phyloP scores from a whole-genome alignment of 2,329 filamentous ascomycete genomes.

The Verticillium nubilum region DNA sequence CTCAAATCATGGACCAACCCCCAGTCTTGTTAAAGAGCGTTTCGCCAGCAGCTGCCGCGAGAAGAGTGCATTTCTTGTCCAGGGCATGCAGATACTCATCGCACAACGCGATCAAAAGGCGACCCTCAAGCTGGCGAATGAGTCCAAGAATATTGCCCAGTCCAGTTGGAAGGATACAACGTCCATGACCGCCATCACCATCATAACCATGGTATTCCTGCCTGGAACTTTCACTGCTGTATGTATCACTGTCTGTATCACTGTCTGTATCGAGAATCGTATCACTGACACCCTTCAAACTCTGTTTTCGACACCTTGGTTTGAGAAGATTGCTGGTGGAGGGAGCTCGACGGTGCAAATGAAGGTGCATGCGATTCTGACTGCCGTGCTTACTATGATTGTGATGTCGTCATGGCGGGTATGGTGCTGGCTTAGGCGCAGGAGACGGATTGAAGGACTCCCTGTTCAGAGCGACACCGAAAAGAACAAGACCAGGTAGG shows the following conservation, averaged over 20 bases:
- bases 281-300: background rate
- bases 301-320: background rate
- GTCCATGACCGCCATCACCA: constrained; percentile 4
- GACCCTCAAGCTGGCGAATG: background rate
- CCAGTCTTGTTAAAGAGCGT: too few relatives aligned
- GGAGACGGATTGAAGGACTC: too few relatives aligned
- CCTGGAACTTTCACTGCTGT: background rate
- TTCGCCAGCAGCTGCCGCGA: too few relatives aligned
- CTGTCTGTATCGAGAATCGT: background rate
- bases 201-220: constrained; percentile 6
- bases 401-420: background rate
- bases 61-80: too few relatives aligned
- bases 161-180: constrained; percentile 14
- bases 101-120: background rate
- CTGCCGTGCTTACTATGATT: background rate
- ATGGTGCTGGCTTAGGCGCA: background rate
- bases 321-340: background rate
- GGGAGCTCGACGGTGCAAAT: background rate
- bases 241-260: too few relatives aligned
- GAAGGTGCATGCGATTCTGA: background rate
- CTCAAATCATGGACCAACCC: too few relatives aligned
- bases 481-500: too few relatives aligned
- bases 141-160: constrained; percentile 9
- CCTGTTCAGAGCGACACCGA: too few relatives aligned
- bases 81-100: too few relatives aligned